Percentiles rank a stretch among this genome's conserved stretches.
Conservation (phyloP, 768 basidiomycete species). For the Hygrophorus pudorinus region DNA sequence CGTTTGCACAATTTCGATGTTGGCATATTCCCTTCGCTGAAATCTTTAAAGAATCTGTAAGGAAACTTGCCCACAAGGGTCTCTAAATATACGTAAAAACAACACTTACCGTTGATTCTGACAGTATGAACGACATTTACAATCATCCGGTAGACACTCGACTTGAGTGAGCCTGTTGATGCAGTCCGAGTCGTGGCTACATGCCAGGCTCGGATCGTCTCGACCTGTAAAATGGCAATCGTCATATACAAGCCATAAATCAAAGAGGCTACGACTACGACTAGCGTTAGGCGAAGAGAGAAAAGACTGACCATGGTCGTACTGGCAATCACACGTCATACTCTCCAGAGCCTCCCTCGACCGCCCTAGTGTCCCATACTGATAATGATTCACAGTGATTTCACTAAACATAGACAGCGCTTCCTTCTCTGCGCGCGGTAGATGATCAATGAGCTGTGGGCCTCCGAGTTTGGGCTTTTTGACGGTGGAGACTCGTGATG, state of each 20-base stretch:
- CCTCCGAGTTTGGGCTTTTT: constrained; percentile 28
- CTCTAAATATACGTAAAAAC: not conserved
- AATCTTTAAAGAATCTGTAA: constrained; percentile 43
- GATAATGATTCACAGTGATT: constrained; percentile 75
- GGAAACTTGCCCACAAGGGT: too few relatives aligned
- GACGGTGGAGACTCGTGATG: constrained; percentile 10
- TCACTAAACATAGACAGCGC: constrained; percentile 67
- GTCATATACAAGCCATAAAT: not conserved
- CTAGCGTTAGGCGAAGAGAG: not conserved
- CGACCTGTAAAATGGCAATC: constrained; percentile 31
- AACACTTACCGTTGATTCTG: constrained; percentile 81
- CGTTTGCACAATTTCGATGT: constrained; percentile 84
- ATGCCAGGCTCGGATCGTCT: constrained; percentile 57
- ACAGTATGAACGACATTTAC: constrained; percentile 72
- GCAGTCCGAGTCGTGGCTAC: constrained; percentile 84
- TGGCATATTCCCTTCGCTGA: constrained; percentile 74
- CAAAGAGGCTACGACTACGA: not conserved
- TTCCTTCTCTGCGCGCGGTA: constrained; percentile 65
- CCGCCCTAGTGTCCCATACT: constrained; percentile 78
- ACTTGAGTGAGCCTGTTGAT: constrained; percentile 97
- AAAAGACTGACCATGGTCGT: constrained; percentile 62
- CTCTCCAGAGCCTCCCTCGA: constrained; percentile 85
- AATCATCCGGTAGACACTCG: constrained; percentile 88
- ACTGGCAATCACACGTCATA: constrained; percentile 92
- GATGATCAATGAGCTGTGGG: constrained; percentile 69